These are phyloP conservation scores for Barnettozyma vustinii DNA, from an alignment of 805 yeast species.

Conservation along the genomic window DNA sequence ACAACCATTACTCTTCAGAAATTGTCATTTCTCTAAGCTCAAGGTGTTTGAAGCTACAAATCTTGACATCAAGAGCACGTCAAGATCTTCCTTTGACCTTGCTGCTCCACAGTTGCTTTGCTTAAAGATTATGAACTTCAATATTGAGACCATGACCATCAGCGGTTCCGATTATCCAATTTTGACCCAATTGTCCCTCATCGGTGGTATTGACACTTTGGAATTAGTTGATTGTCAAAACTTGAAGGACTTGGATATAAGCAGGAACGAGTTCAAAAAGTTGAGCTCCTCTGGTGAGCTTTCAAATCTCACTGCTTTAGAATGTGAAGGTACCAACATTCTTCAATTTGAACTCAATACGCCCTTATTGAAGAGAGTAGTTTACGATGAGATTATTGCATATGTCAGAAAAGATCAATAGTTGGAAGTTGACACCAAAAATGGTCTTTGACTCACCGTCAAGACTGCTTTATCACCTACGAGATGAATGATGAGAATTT, in stretches of 20 bases:
- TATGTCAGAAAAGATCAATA: neutral
- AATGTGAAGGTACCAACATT: constrained; percentile 11
- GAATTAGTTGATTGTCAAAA: constrained; percentile 1
- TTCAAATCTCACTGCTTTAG: constrained; percentile 4
- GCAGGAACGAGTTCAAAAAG: constrained; percentile 7
- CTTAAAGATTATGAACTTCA: constrained; percentile 9
- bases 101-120: constrained; percentile 9
- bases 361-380: constrained; percentile 8
- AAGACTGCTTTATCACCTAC: too few relatives aligned
- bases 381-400: constrained; percentile 8
- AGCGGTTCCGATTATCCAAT: constrained; percentile 2
- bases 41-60: constrained; percentile 11
- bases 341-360: constrained; percentile 4
- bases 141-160: constrained; percentile 3
- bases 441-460: too few relatives aligned
- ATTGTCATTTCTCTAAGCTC: constrained; percentile 13
- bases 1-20: constrained; percentile 9
- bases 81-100: constrained; percentile 8
- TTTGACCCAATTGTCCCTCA: constrained; percentile 7
- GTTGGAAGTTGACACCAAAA: too few relatives aligned
- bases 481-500: too few relatives aligned
- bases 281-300: neutral
- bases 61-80: constrained; percentile 10
- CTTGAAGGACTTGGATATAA: constrained; percentile 8
- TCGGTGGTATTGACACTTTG: constrained; percentile 11